Evolutionary conservation across 192 early-diverging fungal species (phyloP), one percentile per base, ranked within the genome.

Genomic region (Gigaspora rosea): DNA sequence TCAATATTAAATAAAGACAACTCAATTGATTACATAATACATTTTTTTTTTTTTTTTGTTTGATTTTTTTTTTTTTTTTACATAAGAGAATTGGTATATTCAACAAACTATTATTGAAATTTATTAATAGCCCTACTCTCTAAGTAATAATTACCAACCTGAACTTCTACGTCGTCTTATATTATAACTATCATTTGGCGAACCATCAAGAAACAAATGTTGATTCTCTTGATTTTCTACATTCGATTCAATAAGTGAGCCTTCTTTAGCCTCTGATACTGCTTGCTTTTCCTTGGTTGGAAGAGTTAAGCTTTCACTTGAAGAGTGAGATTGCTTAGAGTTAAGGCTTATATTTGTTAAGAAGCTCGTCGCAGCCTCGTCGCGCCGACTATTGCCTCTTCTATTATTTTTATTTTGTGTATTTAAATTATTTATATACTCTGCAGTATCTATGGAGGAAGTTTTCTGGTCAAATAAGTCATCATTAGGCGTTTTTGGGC

Each of bases 331-430:
- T 18, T 20, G 71, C 32, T 18, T 48, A 18, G 32, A 16, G 46
- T 46, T 57, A 36, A 74, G 58, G 16, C 59, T 74, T 36, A 63
- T 62, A 33, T 50, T 76, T 33, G 48, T 51, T 47, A 76, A 64
- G 47, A 65, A 65, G 20, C n/a, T 65, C 5, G 74, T 65, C 15
- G 74, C 62, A 10, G 68, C 8, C 10, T 74, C 41, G 8, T 58
- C 73, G 20, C 73, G 73, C 36, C 36, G 35, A 49, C 73, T 74
- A n/a, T 61, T 62, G 18, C 73, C 61, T 74, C 73, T 58, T 41
- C n/a, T 13, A 59, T 27, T 27, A 27, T 3, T 41, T 41, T 41
- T 41, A 41, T 41, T 41, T 41, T 57, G 73, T 36, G 11, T 11
- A 74, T 47, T 62, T 32, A 12, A n/a, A 58, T 41, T 4, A 47